Percentiles rank a stretch among this genome's conserved stretches.
phyloP scores from a whole-genome alignment of 169 alveolate genomes.

The Plasmodium cynomolgi region DNA sequence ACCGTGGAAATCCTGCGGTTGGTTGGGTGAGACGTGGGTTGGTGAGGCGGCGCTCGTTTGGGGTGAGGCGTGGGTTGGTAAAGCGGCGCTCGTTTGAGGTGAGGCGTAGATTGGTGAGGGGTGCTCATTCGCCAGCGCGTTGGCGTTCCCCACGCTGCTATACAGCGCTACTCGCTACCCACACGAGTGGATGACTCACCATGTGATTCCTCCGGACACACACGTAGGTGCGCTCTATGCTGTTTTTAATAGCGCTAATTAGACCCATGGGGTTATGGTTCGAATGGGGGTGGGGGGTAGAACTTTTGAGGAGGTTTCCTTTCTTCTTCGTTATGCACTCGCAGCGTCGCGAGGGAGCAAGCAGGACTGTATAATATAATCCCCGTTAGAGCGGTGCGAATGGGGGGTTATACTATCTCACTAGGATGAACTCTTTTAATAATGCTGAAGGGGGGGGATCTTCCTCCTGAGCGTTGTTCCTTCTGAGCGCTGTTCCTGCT shows the following conservation, averaged over 20 bases:
- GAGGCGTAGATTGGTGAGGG: neutral
- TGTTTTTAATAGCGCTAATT: neutral
- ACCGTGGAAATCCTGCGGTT: constrained; percentile 44
- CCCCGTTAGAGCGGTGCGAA: neutral
- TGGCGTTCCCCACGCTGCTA: neutral
- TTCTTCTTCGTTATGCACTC: neutral
- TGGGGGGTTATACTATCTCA: neutral
- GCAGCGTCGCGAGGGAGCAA: neutral
- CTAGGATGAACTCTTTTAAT: neutral
- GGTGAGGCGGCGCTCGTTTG: neutral
- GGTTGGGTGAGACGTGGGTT: neutral
- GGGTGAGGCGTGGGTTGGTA: neutral
- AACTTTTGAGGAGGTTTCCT: neutral
- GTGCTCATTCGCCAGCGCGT: neutral
- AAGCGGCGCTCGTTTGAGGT: neutral
- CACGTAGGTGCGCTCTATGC: neutral
- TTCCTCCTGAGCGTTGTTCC: neutral
- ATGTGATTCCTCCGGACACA: constrained; percentile 53
- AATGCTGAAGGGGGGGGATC: neutral
- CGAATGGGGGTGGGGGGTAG: neutral
- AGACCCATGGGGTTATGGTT: constrained; percentile 14
- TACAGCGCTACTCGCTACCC: neutral
- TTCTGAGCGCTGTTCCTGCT: neutral
- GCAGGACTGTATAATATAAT: neutral
- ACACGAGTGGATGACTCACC: neutral